Percentiles rank a stretch among this genome's conserved stretches.
phyloP scores from a whole-genome alignment of 75 land plant species.

The Cupressus sempervirens region DNA sequence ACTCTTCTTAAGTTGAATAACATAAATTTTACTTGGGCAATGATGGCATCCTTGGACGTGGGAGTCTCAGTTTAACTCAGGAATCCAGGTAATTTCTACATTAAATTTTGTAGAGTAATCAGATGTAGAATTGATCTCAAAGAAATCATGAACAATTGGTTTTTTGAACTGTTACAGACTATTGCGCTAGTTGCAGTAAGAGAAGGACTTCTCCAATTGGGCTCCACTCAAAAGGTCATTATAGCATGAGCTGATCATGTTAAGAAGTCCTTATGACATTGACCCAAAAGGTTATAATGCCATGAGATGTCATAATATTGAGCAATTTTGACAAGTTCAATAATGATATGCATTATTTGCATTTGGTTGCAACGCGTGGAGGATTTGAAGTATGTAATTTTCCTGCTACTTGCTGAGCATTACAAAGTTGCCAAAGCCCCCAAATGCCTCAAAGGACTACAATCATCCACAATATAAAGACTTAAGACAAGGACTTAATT shows the following conservation, averaged over 20 bases:
- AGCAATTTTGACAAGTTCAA: neutral
- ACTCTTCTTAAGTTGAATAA: neutral
- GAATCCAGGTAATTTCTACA: conserved; percentile 43
- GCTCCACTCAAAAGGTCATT: conserved; percentile 61
- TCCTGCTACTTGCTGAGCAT: conserved; percentile 56
- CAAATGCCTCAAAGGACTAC: neutral
- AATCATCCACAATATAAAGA: neutral
- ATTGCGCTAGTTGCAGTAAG: conserved; percentile 59
- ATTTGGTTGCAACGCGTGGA: conserved; percentile 33
- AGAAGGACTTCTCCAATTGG: conserved; percentile 69
- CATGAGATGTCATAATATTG: too few relatives aligned
- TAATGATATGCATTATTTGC: neutral
- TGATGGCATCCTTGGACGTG: conserved; percentile 73
- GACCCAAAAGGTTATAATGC: too few relatives aligned
- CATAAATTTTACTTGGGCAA: neutral
- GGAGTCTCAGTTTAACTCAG: conserved; percentile 69
- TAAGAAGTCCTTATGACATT: neutral
- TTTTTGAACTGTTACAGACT: conserved; percentile 34
- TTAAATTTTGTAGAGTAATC: neutral
- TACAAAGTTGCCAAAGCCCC: conserved; percentile 16
- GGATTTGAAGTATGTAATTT: conserved; percentile 66
- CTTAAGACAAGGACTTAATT: neutral
- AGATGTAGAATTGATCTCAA: neutral
- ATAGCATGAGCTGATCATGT: neutral
- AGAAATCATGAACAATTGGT: neutral